Base-by-base conservation (phyloP, 1,284 basidiomycete genomes). In the Trichosporon sp. region DNA sequence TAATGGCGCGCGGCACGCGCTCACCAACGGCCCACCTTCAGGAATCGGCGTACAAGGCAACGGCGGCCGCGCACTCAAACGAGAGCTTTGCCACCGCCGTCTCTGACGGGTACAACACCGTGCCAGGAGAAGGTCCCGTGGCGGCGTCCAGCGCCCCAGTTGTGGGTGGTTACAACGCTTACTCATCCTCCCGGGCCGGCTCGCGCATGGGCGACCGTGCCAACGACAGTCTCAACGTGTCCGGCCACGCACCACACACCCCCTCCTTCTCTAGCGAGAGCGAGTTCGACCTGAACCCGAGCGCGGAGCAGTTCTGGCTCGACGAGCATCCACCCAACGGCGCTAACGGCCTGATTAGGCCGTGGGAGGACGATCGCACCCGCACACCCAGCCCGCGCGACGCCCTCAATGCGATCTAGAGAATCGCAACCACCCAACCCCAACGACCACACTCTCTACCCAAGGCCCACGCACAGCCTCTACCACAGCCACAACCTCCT, bases 221-320 rank as follows among this genome's bases (percentile, higher is more conserved):
- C 16, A 26, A 51, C 48, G 51, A 51, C 51, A 37, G n/a, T 5
- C 38, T 59, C 14, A 21, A 26, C 54, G 61, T 43, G 46, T 12
- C 54, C 7, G 64, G 69, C 7, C 72, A 73, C 40, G 66, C 48
- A 1, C 66, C 51, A 32, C 73, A 74, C 66, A 68, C 71, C 54
- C 73, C 71, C 43, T 46, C 31, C 14, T 68, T 71, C 68, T 74
- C 73, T 16, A 73, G 72, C 48, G 74, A 75, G 38, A 71, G 71
- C 69, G 77, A 78, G 61, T 75, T 70, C 66, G 72, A 70, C 63
- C 70, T 67, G n/a, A 59, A 66, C 38, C 51, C 71, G 11, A 71
- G 68, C 31, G 77, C 75, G 43, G 69, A 74, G 35, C 73, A 73
- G 16, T 78, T 78, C 64, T 71, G 70, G 10, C 71, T 78, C 12